Evolutionary conservation across 2,329 filamentous ascomycete species (phyloP).

Genomic region (Fusarium cicatricum): DNA sequence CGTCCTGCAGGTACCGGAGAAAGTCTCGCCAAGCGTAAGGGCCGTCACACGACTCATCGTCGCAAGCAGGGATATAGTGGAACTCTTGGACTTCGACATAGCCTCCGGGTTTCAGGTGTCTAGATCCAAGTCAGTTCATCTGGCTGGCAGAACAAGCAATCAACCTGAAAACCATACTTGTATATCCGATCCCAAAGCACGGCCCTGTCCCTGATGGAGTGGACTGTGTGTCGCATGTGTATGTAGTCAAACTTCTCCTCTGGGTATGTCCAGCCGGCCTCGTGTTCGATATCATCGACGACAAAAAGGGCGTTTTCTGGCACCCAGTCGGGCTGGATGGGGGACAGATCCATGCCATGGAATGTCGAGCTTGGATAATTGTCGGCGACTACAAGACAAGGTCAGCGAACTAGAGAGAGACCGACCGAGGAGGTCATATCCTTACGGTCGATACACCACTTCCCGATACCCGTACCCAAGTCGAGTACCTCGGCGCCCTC

Average conservation of each 20-base stretch:
- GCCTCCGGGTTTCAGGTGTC: slow-evolving; percentile 61
- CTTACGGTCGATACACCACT: slow-evolving; percentile 61
- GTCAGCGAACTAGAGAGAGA: slow-evolving; percentile 16
- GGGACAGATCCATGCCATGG: slow-evolving; percentile 60
- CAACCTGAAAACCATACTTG: slow-evolving; percentile 44
- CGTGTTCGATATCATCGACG: slow-evolving; percentile 61
- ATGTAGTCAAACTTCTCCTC: slow-evolving; percentile 58
- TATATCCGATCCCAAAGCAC: slow-evolving; percentile 54
- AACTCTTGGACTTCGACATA: slow-evolving; percentile 61
- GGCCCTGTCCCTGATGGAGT: slow-evolving; percentile 53
- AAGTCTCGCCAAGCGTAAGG: slow-evolving; percentile 60
- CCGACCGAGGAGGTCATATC: slow-evolving; percentile 8
- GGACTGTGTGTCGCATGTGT: slow-evolving; percentile 57
- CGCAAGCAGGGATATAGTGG: slow-evolving; percentile 51
- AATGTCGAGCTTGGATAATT: slow-evolving; percentile 54
- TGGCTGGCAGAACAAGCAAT: neutral
- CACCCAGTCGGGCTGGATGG: slow-evolving; percentile 61
- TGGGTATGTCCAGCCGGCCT: slow-evolving; percentile 58
- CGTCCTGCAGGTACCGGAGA: slow-evolving; percentile 50
- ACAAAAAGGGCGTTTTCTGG: slow-evolving; percentile 61
- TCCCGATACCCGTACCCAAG: slow-evolving; percentile 61
- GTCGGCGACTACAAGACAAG: slow-evolving; percentile 53
- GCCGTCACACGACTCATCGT: slow-evolving; percentile 54
- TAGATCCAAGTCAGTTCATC: slow-evolving; percentile 29
- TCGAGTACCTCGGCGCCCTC: slow-evolving; percentile 56